phyloP scores from a whole-genome alignment of 371 early-diverging fungal genomes.

The Lichtheimia ornata region DNA sequence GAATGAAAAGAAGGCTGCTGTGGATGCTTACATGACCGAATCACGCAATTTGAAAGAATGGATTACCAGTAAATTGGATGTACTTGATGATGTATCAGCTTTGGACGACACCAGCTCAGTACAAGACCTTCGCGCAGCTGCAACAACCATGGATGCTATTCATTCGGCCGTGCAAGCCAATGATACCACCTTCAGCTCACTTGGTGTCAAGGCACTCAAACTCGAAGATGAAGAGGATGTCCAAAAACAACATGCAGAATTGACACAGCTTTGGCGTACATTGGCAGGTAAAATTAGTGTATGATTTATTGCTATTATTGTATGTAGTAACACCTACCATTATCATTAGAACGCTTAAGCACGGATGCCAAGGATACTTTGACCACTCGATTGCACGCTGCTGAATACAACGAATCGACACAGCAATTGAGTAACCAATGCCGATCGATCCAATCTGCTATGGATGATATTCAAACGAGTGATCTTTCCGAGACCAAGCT shows the following conservation, averaged over 20 bases:
- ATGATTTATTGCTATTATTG: too few species aligned
- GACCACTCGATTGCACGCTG: conserved; percentile 8
- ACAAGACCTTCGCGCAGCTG: background rate
- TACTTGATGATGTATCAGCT: conserved; percentile 1
- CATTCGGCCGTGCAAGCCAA: conserved; percentile 16
- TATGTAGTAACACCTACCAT: too few species aligned
- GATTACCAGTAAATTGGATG: conserved; percentile 19
- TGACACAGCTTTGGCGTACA: conserved; percentile 15
- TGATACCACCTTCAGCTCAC: conserved; percentile 13
- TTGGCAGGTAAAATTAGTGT: background rate
- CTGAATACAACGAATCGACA: conserved; percentile 12
- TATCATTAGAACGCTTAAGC: background rate
- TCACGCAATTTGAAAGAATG: conserved; percentile 31
- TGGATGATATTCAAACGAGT: conserved; percentile 2
- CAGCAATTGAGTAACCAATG: conserved; percentile 8
- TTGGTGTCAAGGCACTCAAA: conserved; percentile 11
- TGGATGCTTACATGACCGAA: conserved; percentile 35
- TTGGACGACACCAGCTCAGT: background rate
- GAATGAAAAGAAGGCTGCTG: conserved; percentile 35
- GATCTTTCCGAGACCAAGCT: conserved; percentile 17
- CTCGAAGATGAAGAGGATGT: conserved; percentile 5
- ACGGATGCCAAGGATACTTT: conserved; percentile 4
- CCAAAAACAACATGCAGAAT: conserved; percentile 10
- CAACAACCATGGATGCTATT: conserved; percentile 10
- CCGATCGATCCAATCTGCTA: background rate